Percentiles rank a stretch among this genome's conserved stretches.
phyloP scores from a whole-genome alignment of 768 basidiomycete genomes.

The Tephrocybe sp. region DNA sequence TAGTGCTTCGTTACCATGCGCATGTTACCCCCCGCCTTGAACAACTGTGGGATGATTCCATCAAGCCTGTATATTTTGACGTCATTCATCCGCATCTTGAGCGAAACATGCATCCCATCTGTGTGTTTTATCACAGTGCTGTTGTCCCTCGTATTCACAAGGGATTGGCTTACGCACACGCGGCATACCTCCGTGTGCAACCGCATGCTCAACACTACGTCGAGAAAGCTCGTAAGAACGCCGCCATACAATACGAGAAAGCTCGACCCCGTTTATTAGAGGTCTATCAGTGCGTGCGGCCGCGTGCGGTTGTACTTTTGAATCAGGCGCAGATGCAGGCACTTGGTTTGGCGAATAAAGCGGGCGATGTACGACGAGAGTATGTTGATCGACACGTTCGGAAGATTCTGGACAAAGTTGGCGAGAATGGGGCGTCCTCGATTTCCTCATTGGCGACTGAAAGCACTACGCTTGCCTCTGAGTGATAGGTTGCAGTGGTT shows the following conservation, averaged over 20 bases:
- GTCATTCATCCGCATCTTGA: constrained; percentile 28
- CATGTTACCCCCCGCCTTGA: constrained; percentile 17
- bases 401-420: constrained; percentile 74
- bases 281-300: constrained; percentile 2
- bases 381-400: constrained; percentile 77
- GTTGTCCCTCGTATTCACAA: constrained; percentile 44
- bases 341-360: constrained; percentile 29
- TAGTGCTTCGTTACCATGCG: constrained; percentile 8
- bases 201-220: constrained; percentile 8
- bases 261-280: constrained; percentile 1
- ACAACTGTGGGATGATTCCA: constrained; percentile 16
- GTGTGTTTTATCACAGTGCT: constrained; percentile 32
- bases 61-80: constrained; percentile 27
- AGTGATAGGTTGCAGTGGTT: too few relatives aligned
- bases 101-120: constrained; percentile 28
- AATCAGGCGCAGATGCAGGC: constrained; percentile 36
- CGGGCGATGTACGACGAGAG: constrained; percentile 48
- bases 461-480: not conserved
- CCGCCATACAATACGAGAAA: not conserved
- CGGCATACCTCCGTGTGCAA: constrained; percentile 18
- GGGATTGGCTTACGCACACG: constrained; percentile 32
- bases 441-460: not conserved
- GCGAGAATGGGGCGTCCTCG: constrained; percentile 28
- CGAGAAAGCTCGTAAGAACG: not conserved
- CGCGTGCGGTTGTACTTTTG: constrained; percentile 20